phyloP scores from a whole-genome alignment of 768 basidiomycete genomes.

The Jaapia argillacea region DNA sequence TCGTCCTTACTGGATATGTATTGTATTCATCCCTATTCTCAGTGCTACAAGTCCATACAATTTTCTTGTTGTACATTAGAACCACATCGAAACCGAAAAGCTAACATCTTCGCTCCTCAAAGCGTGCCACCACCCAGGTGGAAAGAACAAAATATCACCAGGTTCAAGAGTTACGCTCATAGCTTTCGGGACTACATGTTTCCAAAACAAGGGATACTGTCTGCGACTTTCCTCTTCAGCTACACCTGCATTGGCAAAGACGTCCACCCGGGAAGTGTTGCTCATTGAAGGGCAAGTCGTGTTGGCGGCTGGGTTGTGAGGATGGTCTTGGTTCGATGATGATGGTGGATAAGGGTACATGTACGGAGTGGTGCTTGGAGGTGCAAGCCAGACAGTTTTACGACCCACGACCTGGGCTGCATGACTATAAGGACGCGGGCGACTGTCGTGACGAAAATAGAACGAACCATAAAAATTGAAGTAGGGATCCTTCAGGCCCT shows the following conservation, averaged over 20 bases:
- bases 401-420: constrained; percentile 81
- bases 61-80: no score
- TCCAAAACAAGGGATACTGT: constrained; percentile 42
- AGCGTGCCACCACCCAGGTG: constrained; percentile 92
- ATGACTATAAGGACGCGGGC: not conserved
- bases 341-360: constrained; percentile 51
- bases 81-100: constrained; percentile 90
- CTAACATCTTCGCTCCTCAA: constrained; percentile 70
- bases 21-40: constrained; percentile 3
- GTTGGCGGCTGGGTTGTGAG: constrained; percentile 29
- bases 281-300: constrained; percentile 38
- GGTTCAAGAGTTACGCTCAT: constrained; percentile 56
- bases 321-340: constrained; percentile 4
- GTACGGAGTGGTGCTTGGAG: constrained; percentile 39
- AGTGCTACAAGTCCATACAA: not conserved
- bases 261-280: constrained; percentile 81
- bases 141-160: constrained; percentile 85
- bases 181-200: constrained; percentile 47
- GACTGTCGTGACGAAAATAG: no score
- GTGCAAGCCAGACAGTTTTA: constrained; percentile 90
- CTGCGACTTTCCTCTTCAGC: constrained; percentile 11
- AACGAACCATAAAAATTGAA: constrained; percentile 86
- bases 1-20: no score
- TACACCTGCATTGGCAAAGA: constrained; percentile 47
- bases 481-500: constrained; percentile 68